Percentiles rank a stretch among this genome's conserved stretches.
Evolutionary conservation across 2,329 filamentous ascomycete genomes (phyloP).

Genomic region (Phaeosphaeriaceae sp.): DNA sequence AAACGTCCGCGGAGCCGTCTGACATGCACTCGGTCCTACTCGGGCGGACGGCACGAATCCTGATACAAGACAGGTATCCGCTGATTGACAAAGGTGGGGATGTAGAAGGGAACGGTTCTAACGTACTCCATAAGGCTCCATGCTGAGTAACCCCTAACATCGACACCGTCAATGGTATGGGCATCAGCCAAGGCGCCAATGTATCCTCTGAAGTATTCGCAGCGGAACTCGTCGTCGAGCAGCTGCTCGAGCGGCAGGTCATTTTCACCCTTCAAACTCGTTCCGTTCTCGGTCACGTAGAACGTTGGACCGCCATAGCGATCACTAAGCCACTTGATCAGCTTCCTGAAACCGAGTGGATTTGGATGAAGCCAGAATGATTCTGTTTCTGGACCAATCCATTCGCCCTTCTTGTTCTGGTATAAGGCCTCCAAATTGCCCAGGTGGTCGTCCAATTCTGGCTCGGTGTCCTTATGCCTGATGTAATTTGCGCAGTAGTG

Average conservation of each 20-base stretch:
- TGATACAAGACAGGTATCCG: neutral
- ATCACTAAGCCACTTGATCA: conserved; percentile 66
- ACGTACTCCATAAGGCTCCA: conserved; percentile 85
- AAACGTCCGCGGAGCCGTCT: conserved; percentile 1
- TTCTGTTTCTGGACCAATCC: conserved; percentile 83
- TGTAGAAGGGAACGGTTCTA: conserved; percentile 15
- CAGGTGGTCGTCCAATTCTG: conserved; percentile 71
- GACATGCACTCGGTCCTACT: neutral
- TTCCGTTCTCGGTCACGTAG: conserved; percentile 90
- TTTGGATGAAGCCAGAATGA: conserved; percentile 82
- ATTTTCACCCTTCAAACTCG: conserved; percentile 83
- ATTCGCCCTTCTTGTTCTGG: conserved; percentile 74
- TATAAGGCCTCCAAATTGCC: conserved; percentile 79
- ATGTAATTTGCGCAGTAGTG: conserved; percentile 92
- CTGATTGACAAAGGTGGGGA: neutral
- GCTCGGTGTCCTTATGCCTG: conserved; percentile 70
- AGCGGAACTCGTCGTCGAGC: conserved; percentile 82
- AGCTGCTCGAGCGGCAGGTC: conserved; percentile 74
- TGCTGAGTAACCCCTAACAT: conserved; percentile 81
- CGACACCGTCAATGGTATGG: conserved; percentile 74
- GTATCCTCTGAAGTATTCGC: conserved; percentile 80
- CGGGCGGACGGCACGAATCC: neutral
- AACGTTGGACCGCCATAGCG: conserved; percentile 80
- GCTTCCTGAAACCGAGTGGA: conserved; percentile 76
- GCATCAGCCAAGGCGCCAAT: conserved; percentile 79